Evolutionary conservation across 2,329 filamentous ascomycete genomes (phyloP).

Genomic region (Ramularia collo-cygni): DNA sequence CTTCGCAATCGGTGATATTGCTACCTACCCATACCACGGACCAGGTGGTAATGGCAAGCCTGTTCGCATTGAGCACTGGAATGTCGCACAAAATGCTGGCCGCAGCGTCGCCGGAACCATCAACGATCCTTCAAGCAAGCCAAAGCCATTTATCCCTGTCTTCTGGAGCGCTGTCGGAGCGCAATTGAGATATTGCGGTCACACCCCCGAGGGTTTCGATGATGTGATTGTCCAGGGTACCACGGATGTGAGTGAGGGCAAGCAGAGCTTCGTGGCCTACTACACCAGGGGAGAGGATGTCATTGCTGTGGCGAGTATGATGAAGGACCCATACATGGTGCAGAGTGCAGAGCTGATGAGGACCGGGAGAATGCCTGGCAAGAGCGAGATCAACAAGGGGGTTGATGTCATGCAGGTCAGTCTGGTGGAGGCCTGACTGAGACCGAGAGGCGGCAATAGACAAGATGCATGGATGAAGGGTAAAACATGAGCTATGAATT

Average conservation of each 20-base stretch:
- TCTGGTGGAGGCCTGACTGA: constrained; percentile 38
- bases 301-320: constrained; percentile 87
- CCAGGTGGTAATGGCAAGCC: constrained; percentile 69
- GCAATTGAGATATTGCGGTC: constrained; percentile 90
- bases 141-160: constrained; percentile 76
- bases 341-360: constrained; percentile 83
- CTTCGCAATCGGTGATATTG: constrained; percentile 91
- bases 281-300: constrained; percentile 82
- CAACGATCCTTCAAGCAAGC: constrained; percentile 52
- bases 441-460: too few species aligned
- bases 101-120: constrained; percentile 74
- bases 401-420: constrained; percentile 41
- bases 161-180: constrained; percentile 94
- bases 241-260: constrained; percentile 49
- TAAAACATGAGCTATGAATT: too few species aligned
- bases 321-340: constrained; percentile 76
- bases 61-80: constrained; percentile 94
- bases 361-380: constrained; percentile 71
- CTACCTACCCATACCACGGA: constrained; percentile 87
- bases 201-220: constrained; percentile 75
- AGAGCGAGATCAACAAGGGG: constrained; percentile 65
- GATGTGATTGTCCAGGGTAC: constrained; percentile 75
- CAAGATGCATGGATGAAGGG: too few species aligned
- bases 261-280: constrained; percentile 80
- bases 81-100: constrained; percentile 90